phyloP scores from a whole-genome alignment of 1,284 basidiomycete species.

The Fomitopsis betulina region DNA sequence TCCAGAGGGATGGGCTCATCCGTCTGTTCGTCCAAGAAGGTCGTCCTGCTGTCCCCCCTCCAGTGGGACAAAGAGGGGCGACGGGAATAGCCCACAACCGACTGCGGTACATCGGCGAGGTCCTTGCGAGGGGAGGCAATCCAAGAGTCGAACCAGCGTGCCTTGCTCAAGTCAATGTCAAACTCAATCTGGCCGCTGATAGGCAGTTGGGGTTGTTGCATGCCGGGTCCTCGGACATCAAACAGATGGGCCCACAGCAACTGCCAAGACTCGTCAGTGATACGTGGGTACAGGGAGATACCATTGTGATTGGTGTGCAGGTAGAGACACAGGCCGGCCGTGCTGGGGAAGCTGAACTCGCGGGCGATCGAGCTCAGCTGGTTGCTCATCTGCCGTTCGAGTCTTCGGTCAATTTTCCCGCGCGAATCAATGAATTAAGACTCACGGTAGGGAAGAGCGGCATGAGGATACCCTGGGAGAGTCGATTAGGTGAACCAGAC shows the following conservation, averaged over 20 bases:
- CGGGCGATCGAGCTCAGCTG: slow-evolving; percentile 73
- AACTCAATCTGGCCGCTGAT: slow-evolving; percentile 73
- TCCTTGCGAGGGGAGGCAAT: slow-evolving; percentile 45
- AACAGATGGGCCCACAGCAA: slow-evolving; percentile 64
- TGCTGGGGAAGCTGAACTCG: slow-evolving; percentile 78
- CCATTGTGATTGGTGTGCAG: slow-evolving; percentile 57
- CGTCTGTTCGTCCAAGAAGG: slow-evolving; percentile 39
- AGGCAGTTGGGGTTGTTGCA: slow-evolving; percentile 40
- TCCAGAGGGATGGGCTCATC: slow-evolving; percentile 30
- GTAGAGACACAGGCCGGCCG: slow-evolving; percentile 67
- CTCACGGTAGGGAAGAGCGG: slow-evolving; percentile 72
- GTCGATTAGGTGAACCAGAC: slow-evolving; percentile 52
- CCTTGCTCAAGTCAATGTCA: slow-evolving; percentile 67
- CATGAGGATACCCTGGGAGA: slow-evolving; percentile 68
- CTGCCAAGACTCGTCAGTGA: slow-evolving; percentile 75
- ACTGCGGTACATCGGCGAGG: slow-evolving; percentile 37
- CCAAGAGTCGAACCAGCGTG: slow-evolving; percentile 74
- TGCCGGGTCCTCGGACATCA: slow-evolving; percentile 37
- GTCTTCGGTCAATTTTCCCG: background rate
- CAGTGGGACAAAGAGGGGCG: slow-evolving; percentile 43
- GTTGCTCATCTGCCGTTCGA: slow-evolving; percentile 52
- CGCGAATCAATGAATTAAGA: slow-evolving; percentile 9
- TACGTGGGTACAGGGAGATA: slow-evolving; percentile 54
- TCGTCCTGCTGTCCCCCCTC: slow-evolving; percentile 50
- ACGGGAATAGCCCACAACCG: slow-evolving; percentile 31